These are phyloP conservation scores for Apiospora arundinis DNA, from an alignment of 2,329 filamentous ascomycete species.

Conservation along the genomic window DNA sequence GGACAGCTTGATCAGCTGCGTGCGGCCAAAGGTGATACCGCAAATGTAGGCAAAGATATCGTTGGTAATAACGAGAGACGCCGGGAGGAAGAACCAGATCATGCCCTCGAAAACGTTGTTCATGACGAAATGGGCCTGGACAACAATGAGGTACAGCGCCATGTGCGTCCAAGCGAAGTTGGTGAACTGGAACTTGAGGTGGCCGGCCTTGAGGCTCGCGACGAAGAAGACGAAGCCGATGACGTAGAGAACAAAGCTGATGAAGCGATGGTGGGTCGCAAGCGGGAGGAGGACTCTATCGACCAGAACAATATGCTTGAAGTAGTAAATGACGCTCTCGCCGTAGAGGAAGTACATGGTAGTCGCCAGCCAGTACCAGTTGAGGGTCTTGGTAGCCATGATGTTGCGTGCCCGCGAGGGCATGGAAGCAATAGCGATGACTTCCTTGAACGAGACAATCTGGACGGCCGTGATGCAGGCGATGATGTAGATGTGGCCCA, in stretches of 20 bases:
- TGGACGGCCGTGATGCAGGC: constrained; percentile 91
- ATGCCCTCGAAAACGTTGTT: constrained; percentile 99
- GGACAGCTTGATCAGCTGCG: constrained; percentile 95
- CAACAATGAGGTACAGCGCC: constrained; percentile 96
- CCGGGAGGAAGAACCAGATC: constrained; percentile 99
- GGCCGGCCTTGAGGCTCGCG: constrained; percentile 88
- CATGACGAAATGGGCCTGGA: constrained; percentile 99
- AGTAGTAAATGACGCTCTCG: constrained; percentile 99
- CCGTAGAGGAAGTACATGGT: constrained; percentile 99
- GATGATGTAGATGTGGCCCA: constrained; percentile 97
- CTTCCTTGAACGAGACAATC: constrained; percentile 98
- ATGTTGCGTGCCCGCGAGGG: constrained; percentile 90
- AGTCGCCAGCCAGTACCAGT: constrained; percentile 99
- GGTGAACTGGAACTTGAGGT: constrained; percentile 98
- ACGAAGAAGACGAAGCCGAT: constrained; percentile 99
- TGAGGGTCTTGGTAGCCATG: constrained; percentile 92
- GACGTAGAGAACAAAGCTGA: constrained; percentile 97
- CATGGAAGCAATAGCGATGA: constrained; percentile 96
- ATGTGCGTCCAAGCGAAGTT: constrained; percentile 99
- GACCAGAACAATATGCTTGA: constrained; percentile 97
- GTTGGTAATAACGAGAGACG: constrained; percentile 94
- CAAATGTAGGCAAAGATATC: constrained; percentile 99
- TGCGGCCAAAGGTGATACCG: constrained; percentile 94
- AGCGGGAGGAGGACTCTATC: constrained; percentile 92
- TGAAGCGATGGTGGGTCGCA: constrained; percentile 97